Percentiles rank a stretch among this genome's conserved stretches.
phyloP scores from a whole-genome alignment of 106 monocot species.

The Allium cepa region DNA sequence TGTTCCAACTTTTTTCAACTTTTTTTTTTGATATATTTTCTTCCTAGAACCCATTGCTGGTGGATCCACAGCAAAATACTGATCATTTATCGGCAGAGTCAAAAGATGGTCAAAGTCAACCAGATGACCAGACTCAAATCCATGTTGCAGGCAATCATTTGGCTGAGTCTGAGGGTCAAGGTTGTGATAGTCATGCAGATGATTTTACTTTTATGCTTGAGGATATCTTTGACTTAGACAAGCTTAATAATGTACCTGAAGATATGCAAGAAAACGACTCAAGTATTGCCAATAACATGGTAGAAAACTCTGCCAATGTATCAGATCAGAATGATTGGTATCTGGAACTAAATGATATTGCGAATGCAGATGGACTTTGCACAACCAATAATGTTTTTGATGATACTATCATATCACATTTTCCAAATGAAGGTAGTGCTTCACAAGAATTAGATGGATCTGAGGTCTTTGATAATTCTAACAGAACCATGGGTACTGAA shows the following conservation, averaged over 20 bases:
- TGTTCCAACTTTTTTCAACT: too few relatives aligned
- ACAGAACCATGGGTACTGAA: background rate
- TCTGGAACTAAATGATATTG: conserved; percentile 29
- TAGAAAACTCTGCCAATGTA: conserved; percentile 1
- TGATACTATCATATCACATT: background rate
- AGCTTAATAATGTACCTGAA: conserved; percentile 11
- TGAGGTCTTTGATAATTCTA: conserved; percentile 13
- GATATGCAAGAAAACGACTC: background rate
- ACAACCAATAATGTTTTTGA: too few relatives aligned
- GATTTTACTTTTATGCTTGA: conserved; percentile 11
- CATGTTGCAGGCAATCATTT: background rate
- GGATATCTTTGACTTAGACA: conserved; percentile 13
- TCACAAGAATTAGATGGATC: conserved; percentile 2
- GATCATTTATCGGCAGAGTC: background rate
- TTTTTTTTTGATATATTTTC: background rate
- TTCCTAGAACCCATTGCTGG: conserved; percentile 2
- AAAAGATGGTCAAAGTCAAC: too few relatives aligned
- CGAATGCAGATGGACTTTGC: background rate
- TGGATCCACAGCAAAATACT: background rate
- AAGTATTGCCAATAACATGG: background rate
- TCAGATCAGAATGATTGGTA: conserved; percentile 16
- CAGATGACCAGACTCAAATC: too few relatives aligned
- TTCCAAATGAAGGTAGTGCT: conserved; percentile 4
- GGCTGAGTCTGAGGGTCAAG: conserved; percentile 5
- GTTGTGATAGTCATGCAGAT: conserved; percentile 1